Base-by-base conservation (phyloP, 192 early-diverging fungal genomes). In the Hyaloraphidium curvatum region DNA sequence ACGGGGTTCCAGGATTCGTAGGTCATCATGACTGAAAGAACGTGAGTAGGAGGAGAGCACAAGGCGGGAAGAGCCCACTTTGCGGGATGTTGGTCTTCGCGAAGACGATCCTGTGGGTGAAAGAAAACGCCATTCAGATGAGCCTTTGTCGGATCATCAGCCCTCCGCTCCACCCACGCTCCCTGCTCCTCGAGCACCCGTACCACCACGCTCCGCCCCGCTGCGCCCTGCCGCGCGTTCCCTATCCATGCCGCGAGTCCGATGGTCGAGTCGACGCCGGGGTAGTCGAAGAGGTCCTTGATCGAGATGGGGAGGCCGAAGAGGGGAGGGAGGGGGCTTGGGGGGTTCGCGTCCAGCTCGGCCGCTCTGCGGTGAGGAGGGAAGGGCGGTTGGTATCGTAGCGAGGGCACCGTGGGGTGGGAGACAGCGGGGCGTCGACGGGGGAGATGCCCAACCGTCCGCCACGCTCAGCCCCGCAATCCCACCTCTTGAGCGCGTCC, bases 61-160 rank as follows among this genome's bases (percentile, higher is more conserved):
- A 7, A n/a, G 7, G 33, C 7, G 33, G 33, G n/a, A 7, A 37
- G 33, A 11, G n/a, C 33, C n/a, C n/a, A 37, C 33, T 19, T 17
- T 26, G 25, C 31, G 52, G 52, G 31, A 30, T 33, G 23, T 54
- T 54, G 30, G 52, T 54, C 37, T 30, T 30, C 11, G n/a, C 31
- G n/a, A 39, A n/a, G 22, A 54, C 25, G 21, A 54, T 54, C 7
- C 4, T 14, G n/a, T n/a, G n/a, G n/a, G n/a, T n/a, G n/a, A n/a
- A n/a, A n/a, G n/a, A n/a, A n/a, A n/a, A n/a, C n/a, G n/a, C n/a
- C n/a, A n/a, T n/a, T n/a, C n/a, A n/a, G n/a, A n/a, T n/a, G n/a
- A n/a, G n/a, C n/a, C n/a, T n/a, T n/a, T n/a, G n/a, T n/a, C n/a
- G n/a, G n/a, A n/a, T n/a, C n/a, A n/a, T n/a, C n/a, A n/a, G n/a